Base-by-base conservation (phyloP, 1,284 basidiomycete genomes). In the Anthracocystis setariae region DNA sequence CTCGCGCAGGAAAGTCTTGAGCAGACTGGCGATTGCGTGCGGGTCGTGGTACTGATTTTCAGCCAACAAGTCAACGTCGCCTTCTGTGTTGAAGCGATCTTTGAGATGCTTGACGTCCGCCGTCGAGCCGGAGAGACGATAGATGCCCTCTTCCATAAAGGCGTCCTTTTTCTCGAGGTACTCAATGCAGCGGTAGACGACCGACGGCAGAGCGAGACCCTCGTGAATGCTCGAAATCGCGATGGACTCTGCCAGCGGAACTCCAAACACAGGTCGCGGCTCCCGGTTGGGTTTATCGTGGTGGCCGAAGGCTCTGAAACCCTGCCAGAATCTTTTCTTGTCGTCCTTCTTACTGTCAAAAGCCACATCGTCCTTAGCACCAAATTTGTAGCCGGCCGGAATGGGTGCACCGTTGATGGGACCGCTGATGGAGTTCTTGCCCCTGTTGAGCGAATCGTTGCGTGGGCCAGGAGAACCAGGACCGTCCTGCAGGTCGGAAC, bases 81-180 rank as follows among this genome's bases (percentile, higher is more conserved):
- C 79, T 33, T 73, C 91, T 69, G 86, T 83, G 83, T 98, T 96
- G 85, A 98, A 99, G 61, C 90, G 88, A 79, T 98, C 95, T 80
- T 91, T 93, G 59, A 98, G 86, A 44, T 86, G 89, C 86, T 97
- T 97, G 86, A 98, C 94, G 52, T 94, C 93, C 25, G 93, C 92
- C 4, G 78, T 73, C 40, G 72, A 76, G 29, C 82, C 82, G 3
- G 73, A 78, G 53, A 98, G 85, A 51, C 95, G 89, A 84, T 98
- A 99, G 73, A 99, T 96, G 35, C 95, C 95, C 84, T 99, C 95
- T 81, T 99, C 95, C 77, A 92, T 89, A 72, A 96, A 92, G 10
- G 95, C 95, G 79, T 92, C 88, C 84, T 93, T 93, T 32, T 89
- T 88, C 49, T 84, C 83, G 21, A 85, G 79, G 53, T 83, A 85